These are phyloP conservation scores for Candida dendrica DNA, from an alignment of 805 yeast genomes.

Conservation along the genomic window DNA sequence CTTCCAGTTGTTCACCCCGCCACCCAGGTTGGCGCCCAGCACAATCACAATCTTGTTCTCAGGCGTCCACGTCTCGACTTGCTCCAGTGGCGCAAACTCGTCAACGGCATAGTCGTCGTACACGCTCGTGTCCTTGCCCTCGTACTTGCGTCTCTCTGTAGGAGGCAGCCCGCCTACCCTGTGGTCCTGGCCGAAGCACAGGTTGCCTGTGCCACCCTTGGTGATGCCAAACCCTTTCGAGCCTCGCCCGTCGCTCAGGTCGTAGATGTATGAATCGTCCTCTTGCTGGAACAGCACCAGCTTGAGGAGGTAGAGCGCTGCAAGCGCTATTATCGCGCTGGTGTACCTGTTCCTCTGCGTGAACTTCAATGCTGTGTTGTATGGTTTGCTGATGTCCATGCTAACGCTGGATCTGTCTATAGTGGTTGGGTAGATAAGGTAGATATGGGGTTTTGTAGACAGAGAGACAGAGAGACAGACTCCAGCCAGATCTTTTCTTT, in stretches of 20 bases:
- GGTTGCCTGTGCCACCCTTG: conserved; percentile 20
- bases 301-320: no score
- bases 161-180: conserved; percentile 21
- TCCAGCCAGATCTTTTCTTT: no score
- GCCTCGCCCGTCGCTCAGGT: conserved; percentile 15
- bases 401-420: no score
- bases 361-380: background rate
- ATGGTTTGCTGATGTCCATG: no score
- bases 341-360: background rate
- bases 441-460: no score
- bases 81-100: background rate
- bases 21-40: conserved; percentile 33
- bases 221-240: conserved; percentile 17
- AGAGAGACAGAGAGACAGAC: no score
- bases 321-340: background rate
- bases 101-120: conserved; percentile 12
- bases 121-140: conserved; percentile 5
- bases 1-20: conserved; percentile 33
- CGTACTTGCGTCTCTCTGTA: conserved; percentile 8
- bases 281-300: background rate
- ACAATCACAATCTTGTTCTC: conserved; percentile 27
- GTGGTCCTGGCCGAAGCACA: conserved; percentile 13
- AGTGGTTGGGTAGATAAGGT: no score
- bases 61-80: conserved; percentile 1
- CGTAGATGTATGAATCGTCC: conserved; percentile 7